phyloP scores from a whole-genome alignment of 2,329 filamentous ascomycete genomes.

The Lasiodiplodia sp. region DNA sequence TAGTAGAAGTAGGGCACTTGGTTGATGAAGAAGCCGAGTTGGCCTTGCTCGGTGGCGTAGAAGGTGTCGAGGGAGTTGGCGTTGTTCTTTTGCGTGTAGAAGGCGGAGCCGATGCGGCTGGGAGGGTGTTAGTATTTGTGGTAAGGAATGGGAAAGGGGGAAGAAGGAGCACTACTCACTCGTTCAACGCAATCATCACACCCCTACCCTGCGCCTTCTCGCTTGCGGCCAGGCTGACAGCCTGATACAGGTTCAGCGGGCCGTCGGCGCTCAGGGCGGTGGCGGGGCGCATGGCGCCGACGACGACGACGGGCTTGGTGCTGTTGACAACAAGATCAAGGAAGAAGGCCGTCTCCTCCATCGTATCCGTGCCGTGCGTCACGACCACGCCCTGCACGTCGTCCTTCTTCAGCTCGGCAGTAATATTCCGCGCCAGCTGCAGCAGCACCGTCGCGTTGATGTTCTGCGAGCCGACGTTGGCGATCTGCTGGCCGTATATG shows the following conservation, averaged over 20 bases:
- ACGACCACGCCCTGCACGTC: constrained; percentile 60
- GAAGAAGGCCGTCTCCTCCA: constrained; percentile 71
- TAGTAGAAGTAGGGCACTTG: constrained; percentile 68
- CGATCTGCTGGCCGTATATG: constrained; percentile 57
- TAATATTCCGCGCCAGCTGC: constrained; percentile 57
- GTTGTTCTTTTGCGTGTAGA: constrained; percentile 68
- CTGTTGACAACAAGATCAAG: constrained; percentile 65
- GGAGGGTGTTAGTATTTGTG: not conserved
- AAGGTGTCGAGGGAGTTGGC: constrained; percentile 71
- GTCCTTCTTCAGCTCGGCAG: constrained; percentile 55
- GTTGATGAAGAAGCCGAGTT: constrained; percentile 65
- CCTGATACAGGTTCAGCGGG: constrained; percentile 67
- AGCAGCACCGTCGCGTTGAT: constrained; percentile 60
- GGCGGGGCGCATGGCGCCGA: constrained; percentile 69
- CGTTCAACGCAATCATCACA: constrained; percentile 67
- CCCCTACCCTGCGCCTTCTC: constrained; percentile 59
- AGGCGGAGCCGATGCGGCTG: constrained; percentile 62
- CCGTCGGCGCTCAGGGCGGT: constrained; percentile 70
- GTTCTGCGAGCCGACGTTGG: constrained; percentile 44
- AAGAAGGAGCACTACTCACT: constrained; percentile 42
- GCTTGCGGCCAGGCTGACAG: constrained; percentile 63
- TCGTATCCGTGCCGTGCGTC: constrained; percentile 71
- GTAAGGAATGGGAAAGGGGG: too few species aligned
- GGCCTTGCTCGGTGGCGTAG: constrained; percentile 63
- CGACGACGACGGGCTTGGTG: constrained; percentile 66